A percentile compares a stretch with the other conserved stretches of the same genome.
Conservation (phyloP, 495 filamentous ascomycete genomes). For the Lichenothelia convexa region DNA sequence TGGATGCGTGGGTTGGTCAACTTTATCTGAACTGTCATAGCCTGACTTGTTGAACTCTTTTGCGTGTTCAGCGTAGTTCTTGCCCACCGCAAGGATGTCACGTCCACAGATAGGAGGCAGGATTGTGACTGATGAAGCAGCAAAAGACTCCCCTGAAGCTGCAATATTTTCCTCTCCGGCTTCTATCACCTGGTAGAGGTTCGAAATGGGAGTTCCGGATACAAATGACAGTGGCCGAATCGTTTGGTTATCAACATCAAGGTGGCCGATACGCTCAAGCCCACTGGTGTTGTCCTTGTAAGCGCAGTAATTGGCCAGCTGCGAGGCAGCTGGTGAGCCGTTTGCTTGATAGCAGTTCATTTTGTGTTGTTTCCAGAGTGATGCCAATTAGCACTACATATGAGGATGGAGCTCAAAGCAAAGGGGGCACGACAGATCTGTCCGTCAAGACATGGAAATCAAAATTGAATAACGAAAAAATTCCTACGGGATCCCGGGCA, state of each 20-base stretch:
- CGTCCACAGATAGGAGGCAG: constrained; percentile 30
- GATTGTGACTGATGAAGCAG: constrained; percentile 22
- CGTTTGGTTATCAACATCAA: constrained; percentile 20
- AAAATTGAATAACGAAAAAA: no score
- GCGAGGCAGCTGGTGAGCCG: no score
- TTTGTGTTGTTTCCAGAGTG: no score
- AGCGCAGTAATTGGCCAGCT: constrained; percentile 22
- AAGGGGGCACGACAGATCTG: no score
- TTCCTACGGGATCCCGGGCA: no score
- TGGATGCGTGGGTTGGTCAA: constrained; percentile 26
- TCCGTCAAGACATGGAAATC: no score
- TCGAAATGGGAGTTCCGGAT: constrained; percentile 29
- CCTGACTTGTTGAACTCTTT: constrained; percentile 32
- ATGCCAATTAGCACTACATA: no score
- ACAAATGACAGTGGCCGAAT: constrained; percentile 30
- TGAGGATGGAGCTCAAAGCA: no score
- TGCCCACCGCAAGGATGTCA: constrained; percentile 35
- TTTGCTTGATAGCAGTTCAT: no score
- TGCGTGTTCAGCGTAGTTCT: constrained; percentile 37
- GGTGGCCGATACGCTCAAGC: constrained; percentile 23
- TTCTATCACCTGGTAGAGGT: constrained; percentile 34
- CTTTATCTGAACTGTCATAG: constrained; percentile 31
- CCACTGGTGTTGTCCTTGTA: constrained; percentile 5
- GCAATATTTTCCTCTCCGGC: constrained; percentile 18
- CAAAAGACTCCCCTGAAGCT: constrained; percentile 18